Conservation (phyloP, 2,329 filamentous ascomycete genomes). For the Epichloe festucae region DNA sequence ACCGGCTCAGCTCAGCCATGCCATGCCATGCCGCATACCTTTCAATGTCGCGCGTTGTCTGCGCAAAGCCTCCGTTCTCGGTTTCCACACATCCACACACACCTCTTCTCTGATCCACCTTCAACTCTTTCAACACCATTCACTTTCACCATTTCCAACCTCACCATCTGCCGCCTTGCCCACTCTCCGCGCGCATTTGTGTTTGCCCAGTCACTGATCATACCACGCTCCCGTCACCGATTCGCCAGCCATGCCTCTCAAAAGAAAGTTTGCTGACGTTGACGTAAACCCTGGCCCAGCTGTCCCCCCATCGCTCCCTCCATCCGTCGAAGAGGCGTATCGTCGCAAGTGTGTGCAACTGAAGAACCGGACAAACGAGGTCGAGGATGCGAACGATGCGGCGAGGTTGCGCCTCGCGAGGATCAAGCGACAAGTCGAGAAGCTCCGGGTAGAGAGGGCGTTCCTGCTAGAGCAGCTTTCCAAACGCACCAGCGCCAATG, state of each 20-base stretch:
- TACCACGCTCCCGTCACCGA: neutral
- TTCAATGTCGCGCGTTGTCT: neutral
- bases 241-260: constrained; percentile 19
- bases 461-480: constrained; percentile 61
- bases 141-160: neutral
- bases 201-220: neutral
- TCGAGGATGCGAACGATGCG: constrained; percentile 82
- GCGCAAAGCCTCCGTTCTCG: constrained; percentile 3
- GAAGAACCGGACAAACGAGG: constrained; percentile 79
- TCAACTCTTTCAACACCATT: no score
- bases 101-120: no score
- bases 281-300: constrained; percentile 21
- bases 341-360: constrained; percentile 93
- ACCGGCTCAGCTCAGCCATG: no score
- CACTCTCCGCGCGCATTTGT: neutral
- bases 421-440: constrained; percentile 75
- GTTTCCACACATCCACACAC: neutral
- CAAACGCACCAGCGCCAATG: constrained; percentile 60
- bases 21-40: neutral
- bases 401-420: constrained; percentile 67
- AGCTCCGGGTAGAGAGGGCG: constrained; percentile 77
- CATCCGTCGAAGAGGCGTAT: constrained; percentile 91
- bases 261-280: constrained; percentile 24
- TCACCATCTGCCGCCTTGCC: neutral
- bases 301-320: constrained; percentile 54